A percentile compares a stretch with the other conserved stretches of the same genome.
phyloP scores from a whole-genome alignment of 345 rosid species.

The Viola odorata region DNA sequence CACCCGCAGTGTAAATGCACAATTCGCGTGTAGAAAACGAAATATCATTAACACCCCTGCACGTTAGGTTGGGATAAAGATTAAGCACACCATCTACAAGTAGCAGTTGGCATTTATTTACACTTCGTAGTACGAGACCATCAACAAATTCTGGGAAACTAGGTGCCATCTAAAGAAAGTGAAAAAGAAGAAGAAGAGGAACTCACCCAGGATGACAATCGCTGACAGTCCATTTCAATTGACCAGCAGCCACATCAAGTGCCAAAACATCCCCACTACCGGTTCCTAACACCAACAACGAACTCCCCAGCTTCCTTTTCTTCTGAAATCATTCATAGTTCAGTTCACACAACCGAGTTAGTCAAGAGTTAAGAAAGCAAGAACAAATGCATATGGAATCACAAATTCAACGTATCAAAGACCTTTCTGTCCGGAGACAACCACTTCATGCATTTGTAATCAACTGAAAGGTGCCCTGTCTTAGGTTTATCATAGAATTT shows the following conservation, averaged over 20 bases:
- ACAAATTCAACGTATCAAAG: neutral
- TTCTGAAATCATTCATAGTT: slow-evolving; percentile 38
- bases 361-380: slow-evolving; percentile 1
- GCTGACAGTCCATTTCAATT: slow-evolving; percentile 68
- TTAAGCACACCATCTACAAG: neutral
- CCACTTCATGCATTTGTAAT: slow-evolving; percentile 87
- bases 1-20: slow-evolving; percentile 64
- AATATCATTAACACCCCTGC: slow-evolving; percentile 88
- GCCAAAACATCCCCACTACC: slow-evolving; percentile 92
- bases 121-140: too few species aligned
- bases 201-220: slow-evolving; percentile 98
- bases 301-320: slow-evolving; percentile 67
- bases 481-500: slow-evolving; percentile 35
- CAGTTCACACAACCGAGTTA: slow-evolving; percentile 5
- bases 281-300: slow-evolving; percentile 67
- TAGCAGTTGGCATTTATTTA: too few species aligned
- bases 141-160: too few species aligned
- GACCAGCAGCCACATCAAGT: slow-evolving; percentile 91
- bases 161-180: too few species aligned
- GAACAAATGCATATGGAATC: neutral
- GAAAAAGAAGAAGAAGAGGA: neutral
- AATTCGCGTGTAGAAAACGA: slow-evolving; percentile 58
- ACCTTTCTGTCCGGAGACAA: slow-evolving; percentile 60
- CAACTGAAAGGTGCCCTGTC: slow-evolving; percentile 62
- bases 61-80: slow-evolving; percentile 12